These are phyloP conservation scores for Neurospora sp. DNA, from an alignment of 495 filamentous ascomycete genomes.

Conservation along the genomic window DNA sequence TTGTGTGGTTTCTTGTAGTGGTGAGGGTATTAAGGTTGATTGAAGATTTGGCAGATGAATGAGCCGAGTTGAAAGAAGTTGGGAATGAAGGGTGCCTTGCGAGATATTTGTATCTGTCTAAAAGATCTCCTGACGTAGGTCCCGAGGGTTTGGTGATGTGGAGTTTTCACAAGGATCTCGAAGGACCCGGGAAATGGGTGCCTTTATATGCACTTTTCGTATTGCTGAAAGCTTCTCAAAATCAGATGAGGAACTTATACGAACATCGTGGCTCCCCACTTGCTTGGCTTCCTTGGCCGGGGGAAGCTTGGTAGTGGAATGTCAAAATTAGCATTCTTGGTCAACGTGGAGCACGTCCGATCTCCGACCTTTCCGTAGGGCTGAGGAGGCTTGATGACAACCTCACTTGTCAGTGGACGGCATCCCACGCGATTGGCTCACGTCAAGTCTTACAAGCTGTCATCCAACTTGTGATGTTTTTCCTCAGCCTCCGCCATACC, in stretches of 20 bases:
- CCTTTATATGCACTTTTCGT: neutral
- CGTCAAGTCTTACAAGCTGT: neutral
- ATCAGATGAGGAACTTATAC: neutral
- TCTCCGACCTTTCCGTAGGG: neutral
- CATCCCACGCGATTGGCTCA: neutral
- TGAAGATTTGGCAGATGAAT: neutral
- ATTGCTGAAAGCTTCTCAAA: neutral
- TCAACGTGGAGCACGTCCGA: neutral
- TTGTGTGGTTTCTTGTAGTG: neutral
- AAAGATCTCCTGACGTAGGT: neutral
- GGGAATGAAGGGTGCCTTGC: neutral
- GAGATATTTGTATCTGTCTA: neutral
- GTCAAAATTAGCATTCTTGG: neutral
- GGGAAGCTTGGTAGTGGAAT: neutral
- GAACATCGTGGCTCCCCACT: neutral
- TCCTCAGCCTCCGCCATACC: neutral
- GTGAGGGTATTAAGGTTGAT: neutral
- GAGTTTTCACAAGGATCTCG: neutral
- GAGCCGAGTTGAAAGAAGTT: neutral
- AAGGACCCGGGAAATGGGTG: neutral
- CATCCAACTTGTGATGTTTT: neutral
- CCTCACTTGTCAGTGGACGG: neutral
- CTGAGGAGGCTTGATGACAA: neutral
- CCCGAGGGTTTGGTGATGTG: neutral
- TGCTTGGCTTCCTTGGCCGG: neutral